Evolutionary conservation across 768 basidiomycete genomes (phyloP).

Genomic region (Pilatotrama ljubarskyi): DNA sequence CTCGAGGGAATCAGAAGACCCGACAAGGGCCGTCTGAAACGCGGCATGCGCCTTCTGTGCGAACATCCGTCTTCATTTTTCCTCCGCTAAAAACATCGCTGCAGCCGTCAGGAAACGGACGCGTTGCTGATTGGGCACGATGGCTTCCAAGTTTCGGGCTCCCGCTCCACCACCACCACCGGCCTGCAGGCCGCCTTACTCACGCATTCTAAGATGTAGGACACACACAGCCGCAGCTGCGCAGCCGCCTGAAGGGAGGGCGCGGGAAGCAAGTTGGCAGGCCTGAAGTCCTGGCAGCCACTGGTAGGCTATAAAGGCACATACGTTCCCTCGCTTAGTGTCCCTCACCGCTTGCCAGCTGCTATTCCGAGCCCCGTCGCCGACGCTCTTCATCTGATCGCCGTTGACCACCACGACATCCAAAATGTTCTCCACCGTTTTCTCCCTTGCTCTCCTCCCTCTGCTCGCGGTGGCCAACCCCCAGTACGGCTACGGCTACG

Average conservation of each 20-base stretch:
- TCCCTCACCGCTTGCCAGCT: conserved; percentile 18
- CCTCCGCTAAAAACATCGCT: conserved; percentile 17
- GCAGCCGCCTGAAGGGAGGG: conserved; percentile 11
- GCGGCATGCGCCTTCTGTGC: conserved; percentile 9
- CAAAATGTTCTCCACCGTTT: conserved; percentile 36
- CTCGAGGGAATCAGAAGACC: conserved; percentile 12
- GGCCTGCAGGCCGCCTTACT: conserved; percentile 12
- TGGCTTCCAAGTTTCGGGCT: not conserved
- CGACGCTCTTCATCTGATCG: not conserved
- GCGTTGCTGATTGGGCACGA: conserved; percentile 11
- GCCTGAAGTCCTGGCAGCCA: not conserved
- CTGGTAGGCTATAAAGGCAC: conserved; percentile 13
- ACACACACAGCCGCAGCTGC: conserved; percentile 19
- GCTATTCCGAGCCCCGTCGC: conserved; percentile 11
- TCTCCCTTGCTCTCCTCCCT: conserved; percentile 34
- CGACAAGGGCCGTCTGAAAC: conserved; percentile 4
- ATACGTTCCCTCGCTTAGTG: conserved; percentile 16
- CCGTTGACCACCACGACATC: not conserved
- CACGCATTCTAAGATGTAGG: conserved; percentile 11
- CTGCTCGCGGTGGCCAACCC: conserved; percentile 37
- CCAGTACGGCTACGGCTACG: conserved; percentile 35
- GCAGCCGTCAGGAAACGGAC: not conserved
- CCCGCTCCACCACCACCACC: conserved; percentile 5
- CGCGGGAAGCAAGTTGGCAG: not conserved
- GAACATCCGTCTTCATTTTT: conserved; percentile 1